Conservation (phyloP, 768 basidiomycete species). For the Pisolithus albus region DNA sequence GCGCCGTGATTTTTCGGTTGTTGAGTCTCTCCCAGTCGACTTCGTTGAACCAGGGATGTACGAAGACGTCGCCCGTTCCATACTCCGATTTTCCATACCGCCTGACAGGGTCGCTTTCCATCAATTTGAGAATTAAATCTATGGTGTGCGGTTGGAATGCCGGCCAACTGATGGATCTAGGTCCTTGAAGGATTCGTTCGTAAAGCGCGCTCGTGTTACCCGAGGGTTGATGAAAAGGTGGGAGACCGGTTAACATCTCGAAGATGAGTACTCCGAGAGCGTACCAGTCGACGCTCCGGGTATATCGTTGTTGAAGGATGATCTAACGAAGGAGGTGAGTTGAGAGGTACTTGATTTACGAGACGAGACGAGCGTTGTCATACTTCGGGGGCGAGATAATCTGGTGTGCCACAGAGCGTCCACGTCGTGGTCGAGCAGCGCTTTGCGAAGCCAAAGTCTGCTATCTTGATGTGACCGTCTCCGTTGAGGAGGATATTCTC, state of each 20-base stretch:
- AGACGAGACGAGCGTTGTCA: slow-evolving; percentile 13
- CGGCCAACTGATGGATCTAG: slow-evolving; percentile 73
- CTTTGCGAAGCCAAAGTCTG: slow-evolving; percentile 97
- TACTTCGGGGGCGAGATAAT: slow-evolving; percentile 95
- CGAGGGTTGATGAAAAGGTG: slow-evolving; percentile 88
- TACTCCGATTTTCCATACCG: slow-evolving; percentile 86
- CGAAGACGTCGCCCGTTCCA: slow-evolving; percentile 87
- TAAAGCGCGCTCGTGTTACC: slow-evolving; percentile 82
- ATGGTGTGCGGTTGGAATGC: slow-evolving; percentile 67
- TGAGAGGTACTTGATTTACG: slow-evolving; percentile 1
- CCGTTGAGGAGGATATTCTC: slow-evolving; percentile 90
- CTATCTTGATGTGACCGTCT: slow-evolving; percentile 95
- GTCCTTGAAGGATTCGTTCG: slow-evolving; percentile 81
- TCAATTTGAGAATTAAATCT: slow-evolving; percentile 83
- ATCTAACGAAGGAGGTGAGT: slow-evolving; percentile 37
- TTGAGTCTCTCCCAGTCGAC: slow-evolving; percentile 84
- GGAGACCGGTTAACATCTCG: slow-evolving; percentile 95
- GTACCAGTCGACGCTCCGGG: slow-evolving; percentile 98
- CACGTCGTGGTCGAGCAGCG: slow-evolving; percentile 80
- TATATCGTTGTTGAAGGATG: slow-evolving; percentile 78
- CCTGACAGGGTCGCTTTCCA: slow-evolving; percentile 83
- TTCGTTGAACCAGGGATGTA: slow-evolving; percentile 90
- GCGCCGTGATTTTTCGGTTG: slow-evolving; percentile 87
- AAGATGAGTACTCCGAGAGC: slow-evolving; percentile 94
- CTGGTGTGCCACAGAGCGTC: slow-evolving; percentile 93